Conservation (phyloP, 306 rosid genomes). For the Vachellia collinsii region DNA sequence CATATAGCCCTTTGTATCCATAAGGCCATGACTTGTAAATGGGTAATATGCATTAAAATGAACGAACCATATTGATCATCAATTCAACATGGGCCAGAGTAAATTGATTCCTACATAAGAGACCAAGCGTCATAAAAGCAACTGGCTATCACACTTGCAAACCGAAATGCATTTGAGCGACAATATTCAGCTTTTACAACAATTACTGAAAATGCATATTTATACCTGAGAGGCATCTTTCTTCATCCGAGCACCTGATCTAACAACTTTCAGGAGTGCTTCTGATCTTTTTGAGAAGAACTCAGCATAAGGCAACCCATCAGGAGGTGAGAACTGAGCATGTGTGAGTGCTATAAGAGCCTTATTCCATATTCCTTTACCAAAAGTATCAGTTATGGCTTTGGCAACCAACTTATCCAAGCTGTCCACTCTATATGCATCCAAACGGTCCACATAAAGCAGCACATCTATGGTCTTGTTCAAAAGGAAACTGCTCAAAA, state of each 20-base stretch:
- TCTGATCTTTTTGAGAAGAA: conserved; percentile 69
- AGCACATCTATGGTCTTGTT: conserved; percentile 76
- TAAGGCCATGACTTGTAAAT: not conserved
- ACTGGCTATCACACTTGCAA: not conserved
- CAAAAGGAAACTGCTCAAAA: conserved; percentile 61
- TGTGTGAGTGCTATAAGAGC: conserved; percentile 70
- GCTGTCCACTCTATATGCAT: conserved; percentile 72
- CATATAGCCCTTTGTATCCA: not conserved
- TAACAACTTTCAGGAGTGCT: conserved; percentile 58
- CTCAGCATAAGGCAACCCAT: conserved; percentile 70
- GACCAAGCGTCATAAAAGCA: not conserved
- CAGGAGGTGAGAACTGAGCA: conserved; percentile 77
- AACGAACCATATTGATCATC: not conserved
- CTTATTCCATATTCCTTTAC: conserved; percentile 71
- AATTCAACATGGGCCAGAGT: not conserved
- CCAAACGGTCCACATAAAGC: conserved; percentile 78
- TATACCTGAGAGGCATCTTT: conserved; percentile 54
- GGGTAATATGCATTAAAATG: not conserved
- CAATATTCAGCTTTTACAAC: not conserved
- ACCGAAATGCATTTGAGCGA: not conserved
- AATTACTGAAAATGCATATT: conserved; percentile 3
- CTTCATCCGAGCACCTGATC: conserved; percentile 58
- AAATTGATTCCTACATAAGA: not conserved
- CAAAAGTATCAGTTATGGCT: conserved; percentile 67
- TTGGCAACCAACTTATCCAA: conserved; percentile 68